Conservation (phyloP, 169 alveolate species). For the Plasmodium vivax region DNA sequence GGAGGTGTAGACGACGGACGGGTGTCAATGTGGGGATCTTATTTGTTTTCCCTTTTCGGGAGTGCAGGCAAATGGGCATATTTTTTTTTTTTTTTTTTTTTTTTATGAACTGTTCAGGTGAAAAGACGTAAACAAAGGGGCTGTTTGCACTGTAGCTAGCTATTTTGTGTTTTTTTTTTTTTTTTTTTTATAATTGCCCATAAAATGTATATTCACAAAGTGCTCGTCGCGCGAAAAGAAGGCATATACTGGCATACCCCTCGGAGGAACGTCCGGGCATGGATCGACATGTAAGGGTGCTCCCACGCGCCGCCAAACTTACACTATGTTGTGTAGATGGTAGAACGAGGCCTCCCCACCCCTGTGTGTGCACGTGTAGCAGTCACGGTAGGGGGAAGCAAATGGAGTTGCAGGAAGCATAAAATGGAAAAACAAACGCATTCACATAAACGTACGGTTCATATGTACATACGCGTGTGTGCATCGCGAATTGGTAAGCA, state of each 20-base stretch:
- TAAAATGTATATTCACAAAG: neutral
- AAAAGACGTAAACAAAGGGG: neutral
- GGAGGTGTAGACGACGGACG: neutral
- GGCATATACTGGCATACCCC: neutral
- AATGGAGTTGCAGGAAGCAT: neutral
- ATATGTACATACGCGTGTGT: neutral
- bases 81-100: neutral
- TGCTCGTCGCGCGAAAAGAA: neutral
- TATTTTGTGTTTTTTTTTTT: neutral
- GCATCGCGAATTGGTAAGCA: neutral
- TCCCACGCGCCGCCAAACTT: neutral
- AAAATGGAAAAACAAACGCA: neutral
- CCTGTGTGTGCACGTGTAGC: neutral
- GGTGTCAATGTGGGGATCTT: neutral
- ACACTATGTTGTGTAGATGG: neutral
- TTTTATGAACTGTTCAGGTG: conserved; percentile 7
- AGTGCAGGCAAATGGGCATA: neutral
- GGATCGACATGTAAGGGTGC: neutral
- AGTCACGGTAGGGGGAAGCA: neutral
- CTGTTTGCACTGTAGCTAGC: neutral
- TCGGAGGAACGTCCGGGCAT: neutral
- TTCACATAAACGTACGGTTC: neutral
- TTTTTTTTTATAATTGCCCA: neutral
- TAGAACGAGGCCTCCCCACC: neutral
- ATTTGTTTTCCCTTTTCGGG: neutral